These are phyloP conservation scores for Candida sp. DNA, from an alignment of 1,139 yeast species.

Conservation along the genomic window DNA sequence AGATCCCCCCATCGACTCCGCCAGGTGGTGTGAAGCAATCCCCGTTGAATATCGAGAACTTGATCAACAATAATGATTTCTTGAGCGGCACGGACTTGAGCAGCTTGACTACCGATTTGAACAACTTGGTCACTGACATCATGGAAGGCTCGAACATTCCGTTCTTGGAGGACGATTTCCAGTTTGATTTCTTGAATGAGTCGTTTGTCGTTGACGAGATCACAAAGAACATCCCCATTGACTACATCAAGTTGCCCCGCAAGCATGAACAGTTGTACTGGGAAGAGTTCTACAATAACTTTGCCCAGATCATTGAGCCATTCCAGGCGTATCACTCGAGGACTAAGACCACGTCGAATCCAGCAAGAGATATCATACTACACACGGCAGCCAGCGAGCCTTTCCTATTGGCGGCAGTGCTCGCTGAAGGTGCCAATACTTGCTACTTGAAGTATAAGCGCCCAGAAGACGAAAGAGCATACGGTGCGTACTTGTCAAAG, in stretches of 20 bases:
- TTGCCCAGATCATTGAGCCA: conserved; percentile 58
- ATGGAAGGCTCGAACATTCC: conserved; percentile 24
- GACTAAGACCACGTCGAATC: conserved; percentile 34
- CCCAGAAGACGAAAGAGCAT: conserved; percentile 46
- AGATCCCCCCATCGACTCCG: not conserved
- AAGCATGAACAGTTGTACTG: conserved; percentile 50
- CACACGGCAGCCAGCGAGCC: conserved; percentile 58
- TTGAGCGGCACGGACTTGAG: conserved; percentile 25
- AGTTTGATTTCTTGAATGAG: conserved; percentile 14
- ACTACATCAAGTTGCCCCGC: conserved; percentile 32
- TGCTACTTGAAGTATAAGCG: conserved; percentile 33
- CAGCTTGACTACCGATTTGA: conserved; percentile 32
- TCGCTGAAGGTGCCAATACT: conserved; percentile 69
- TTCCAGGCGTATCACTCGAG: conserved; percentile 46
- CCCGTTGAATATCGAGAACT: conserved; percentile 13
- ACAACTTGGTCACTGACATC: conserved; percentile 34
- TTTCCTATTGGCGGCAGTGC: conserved; percentile 62
- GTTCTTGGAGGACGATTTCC: conserved; percentile 9
- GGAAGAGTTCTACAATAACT: conserved; percentile 55
- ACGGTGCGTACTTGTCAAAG: conserved; percentile 58
- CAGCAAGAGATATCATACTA: conserved; percentile 61
- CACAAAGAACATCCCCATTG: conserved; percentile 15
- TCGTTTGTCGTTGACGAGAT: conserved; percentile 9
- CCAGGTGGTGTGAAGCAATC: not conserved
- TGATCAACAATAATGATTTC: conserved; percentile 12